Percentiles rank a stretch among this genome's conserved stretches.
Conservation (phyloP, 2,329 filamentous ascomycete genomes). For the Penicillium sp. region DNA sequence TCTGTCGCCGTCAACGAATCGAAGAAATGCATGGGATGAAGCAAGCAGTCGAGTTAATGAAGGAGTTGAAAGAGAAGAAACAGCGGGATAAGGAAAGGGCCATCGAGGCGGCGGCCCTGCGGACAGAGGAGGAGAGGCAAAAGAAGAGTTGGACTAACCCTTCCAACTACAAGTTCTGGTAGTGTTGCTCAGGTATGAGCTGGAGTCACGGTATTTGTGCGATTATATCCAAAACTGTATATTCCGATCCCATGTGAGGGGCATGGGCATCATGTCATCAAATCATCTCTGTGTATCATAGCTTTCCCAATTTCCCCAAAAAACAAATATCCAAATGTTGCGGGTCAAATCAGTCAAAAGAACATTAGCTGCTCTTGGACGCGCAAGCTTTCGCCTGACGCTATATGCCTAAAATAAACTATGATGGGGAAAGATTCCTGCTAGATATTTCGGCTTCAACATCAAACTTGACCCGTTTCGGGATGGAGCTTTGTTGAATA, state of each 20-base stretch:
- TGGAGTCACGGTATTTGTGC: conserved; percentile 35
- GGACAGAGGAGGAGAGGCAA: conserved; percentile 40
- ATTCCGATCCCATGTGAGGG: conserved; percentile 17
- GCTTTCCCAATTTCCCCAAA: conserved; percentile 8
- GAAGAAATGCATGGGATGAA: conserved; percentile 82
- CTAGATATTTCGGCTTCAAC: conserved; percentile 19
- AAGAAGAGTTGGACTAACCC: conserved; percentile 46
- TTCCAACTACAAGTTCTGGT: conserved; percentile 52
- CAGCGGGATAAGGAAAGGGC: conserved; percentile 51
- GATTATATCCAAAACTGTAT: conserved; percentile 24
- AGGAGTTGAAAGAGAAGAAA: conserved; percentile 69
- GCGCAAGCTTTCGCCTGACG: conserved; percentile 2
- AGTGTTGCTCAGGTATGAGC: conserved; percentile 23
- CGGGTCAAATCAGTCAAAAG: conserved; percentile 5
- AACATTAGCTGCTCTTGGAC: conserved; percentile 2
- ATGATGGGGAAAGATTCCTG: background rate
- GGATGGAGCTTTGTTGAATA: conserved; percentile 31
- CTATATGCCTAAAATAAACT: background rate
- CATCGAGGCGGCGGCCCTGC: conserved; percentile 35
- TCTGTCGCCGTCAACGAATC: conserved; percentile 73
- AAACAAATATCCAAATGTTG: conserved; percentile 5
- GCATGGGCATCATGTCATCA: conserved; percentile 20
- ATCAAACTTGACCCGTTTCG: conserved; percentile 46
- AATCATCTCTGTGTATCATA: conserved; percentile 30
- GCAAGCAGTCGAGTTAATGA: conserved; percentile 78